phyloP scores from a whole-genome alignment of 1,139 yeast species.

The Protomyces inouyei region DNA sequence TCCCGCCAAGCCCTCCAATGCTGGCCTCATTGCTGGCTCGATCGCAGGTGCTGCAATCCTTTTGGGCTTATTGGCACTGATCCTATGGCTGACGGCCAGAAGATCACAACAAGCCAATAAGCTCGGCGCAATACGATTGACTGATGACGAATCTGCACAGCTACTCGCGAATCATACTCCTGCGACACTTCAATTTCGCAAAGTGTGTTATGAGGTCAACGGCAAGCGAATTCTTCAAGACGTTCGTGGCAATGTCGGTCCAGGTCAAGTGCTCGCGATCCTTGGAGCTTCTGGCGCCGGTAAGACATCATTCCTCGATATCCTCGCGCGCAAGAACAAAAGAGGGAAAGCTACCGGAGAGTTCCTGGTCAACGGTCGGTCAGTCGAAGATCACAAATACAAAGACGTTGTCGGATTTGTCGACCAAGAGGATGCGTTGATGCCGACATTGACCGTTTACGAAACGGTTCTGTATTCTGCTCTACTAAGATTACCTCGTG shows the following conservation, averaged over 20 bases:
- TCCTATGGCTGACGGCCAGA: slow-evolving; percentile 41
- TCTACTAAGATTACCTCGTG: slow-evolving; percentile 71
- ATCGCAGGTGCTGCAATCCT: slow-evolving; percentile 48
- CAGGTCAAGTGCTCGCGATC: slow-evolving; percentile 87
- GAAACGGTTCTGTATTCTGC: slow-evolving; percentile 95
- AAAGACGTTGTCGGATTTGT: slow-evolving; percentile 82
- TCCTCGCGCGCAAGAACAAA: slow-evolving; percentile 81
- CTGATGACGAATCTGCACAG: slow-evolving; percentile 40
- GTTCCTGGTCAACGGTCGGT: slow-evolving; percentile 66
- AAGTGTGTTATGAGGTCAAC: slow-evolving; percentile 58
- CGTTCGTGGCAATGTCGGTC: slow-evolving; percentile 70
- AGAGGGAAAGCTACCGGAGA: slow-evolving; percentile 63
- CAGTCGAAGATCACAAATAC: slow-evolving; percentile 43
- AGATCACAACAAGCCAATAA: slow-evolving; percentile 36
- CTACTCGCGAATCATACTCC: slow-evolving; percentile 56
- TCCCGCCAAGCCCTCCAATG: slow-evolving; percentile 55
- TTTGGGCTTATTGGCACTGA: slow-evolving; percentile 42
- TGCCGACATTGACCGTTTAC: slow-evolving; percentile 90
- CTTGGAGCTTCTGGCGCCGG: slow-evolving; percentile 99
- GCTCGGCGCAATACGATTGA: slow-evolving; percentile 38
- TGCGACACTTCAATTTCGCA: slow-evolving; percentile 69
- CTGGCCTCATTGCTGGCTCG: slow-evolving; percentile 49
- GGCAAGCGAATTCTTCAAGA: slow-evolving; percentile 54
- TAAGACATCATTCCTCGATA: slow-evolving; percentile 85
- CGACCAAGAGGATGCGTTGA: slow-evolving; percentile 89